Conservation (phyloP, 352 stramenopile genomes). For the Pythium periplocum region DNA sequence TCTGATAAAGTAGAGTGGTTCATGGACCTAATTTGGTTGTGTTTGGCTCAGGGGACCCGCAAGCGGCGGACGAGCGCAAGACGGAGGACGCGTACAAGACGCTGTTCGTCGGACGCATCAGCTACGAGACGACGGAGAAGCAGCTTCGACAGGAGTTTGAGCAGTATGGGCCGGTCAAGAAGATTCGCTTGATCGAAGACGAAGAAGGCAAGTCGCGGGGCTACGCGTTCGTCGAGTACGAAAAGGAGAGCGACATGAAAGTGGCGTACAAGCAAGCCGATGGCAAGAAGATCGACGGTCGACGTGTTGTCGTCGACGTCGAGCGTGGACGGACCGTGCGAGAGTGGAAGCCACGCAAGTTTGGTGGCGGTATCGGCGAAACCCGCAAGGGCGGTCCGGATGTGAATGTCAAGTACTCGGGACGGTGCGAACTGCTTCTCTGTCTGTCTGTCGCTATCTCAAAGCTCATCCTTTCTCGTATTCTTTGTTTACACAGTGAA, state of each 20-base stretch:
- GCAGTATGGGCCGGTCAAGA: slow-evolving; percentile 89
- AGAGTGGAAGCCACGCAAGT: slow-evolving; percentile 93
- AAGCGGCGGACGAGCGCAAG: slow-evolving; percentile 54
- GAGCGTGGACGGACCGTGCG: slow-evolving; percentile 96
- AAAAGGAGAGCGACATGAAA: slow-evolving; percentile 96
- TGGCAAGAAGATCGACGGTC: slow-evolving; percentile 95
- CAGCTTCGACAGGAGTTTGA: slow-evolving; percentile 97
- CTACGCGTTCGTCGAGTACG: slow-evolving; percentile 99
- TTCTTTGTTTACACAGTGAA: slow-evolving; percentile 10
- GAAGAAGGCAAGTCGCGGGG: slow-evolving; percentile 89
- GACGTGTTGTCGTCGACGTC: slow-evolving; percentile 97
- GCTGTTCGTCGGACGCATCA: slow-evolving; percentile 96
- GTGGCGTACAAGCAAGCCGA: slow-evolving; percentile 92
- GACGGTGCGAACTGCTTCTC: slow-evolving; percentile 27
- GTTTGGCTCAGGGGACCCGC: slow-evolving; percentile 42
- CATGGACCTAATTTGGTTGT: slow-evolving; percentile 1
- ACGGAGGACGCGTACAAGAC: slow-evolving; percentile 96
- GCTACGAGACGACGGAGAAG: slow-evolving; percentile 97
- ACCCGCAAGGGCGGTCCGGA: slow-evolving; percentile 70
- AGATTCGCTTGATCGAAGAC: slow-evolving; percentile 87
- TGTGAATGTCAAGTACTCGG: slow-evolving; percentile 86
- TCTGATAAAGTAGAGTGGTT: not conserved
- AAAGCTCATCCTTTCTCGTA: not conserved
- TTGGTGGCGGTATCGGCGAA: slow-evolving; percentile 93
- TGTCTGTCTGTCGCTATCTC: not conserved